A percentile compares a stretch with the other conserved stretches of the same genome.
phyloP scores from a whole-genome alignment of 2,329 filamentous ascomycete genomes.

The Trichoderma cornu-damae region DNA sequence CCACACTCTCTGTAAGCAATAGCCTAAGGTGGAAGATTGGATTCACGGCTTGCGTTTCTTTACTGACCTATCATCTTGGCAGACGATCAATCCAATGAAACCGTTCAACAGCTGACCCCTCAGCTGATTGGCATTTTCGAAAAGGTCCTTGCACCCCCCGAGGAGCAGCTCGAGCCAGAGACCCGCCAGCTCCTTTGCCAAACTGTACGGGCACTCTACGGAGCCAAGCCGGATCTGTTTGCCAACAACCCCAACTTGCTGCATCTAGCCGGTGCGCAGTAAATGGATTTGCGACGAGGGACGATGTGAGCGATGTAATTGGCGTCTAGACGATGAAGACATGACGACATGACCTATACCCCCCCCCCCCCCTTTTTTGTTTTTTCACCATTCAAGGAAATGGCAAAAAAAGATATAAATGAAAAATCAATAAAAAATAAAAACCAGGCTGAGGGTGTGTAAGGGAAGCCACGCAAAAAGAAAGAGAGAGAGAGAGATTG shows the following conservation, averaged over 20 bases:
- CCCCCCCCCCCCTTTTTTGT: no score
- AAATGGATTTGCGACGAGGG: background rate
- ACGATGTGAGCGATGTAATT: background rate
- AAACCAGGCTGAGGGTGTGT: slow-evolving; percentile 13
- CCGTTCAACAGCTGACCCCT: slow-evolving; percentile 64
- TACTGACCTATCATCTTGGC: slow-evolving; percentile 27
- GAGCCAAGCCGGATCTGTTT: slow-evolving; percentile 33
- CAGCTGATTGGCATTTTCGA: slow-evolving; percentile 67
- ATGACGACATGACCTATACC: slow-evolving; percentile 20
- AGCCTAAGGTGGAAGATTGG: no score
- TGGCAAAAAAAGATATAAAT: background rate
- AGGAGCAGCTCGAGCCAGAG: slow-evolving; percentile 70
- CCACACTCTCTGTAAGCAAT: slow-evolving; percentile 69
- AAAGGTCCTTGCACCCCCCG: slow-evolving; percentile 63
- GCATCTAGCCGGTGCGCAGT: slow-evolving; percentile 28
- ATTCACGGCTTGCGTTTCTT: background rate
- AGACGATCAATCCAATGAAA: slow-evolving; percentile 64
- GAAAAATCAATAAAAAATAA: no score
- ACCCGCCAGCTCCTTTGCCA: slow-evolving; percentile 62
- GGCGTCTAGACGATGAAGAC: slow-evolving; percentile 17
- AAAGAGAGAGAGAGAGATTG: no score
- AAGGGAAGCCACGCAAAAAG: background rate
- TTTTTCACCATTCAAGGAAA: slow-evolving; percentile 15
- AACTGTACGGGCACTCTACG: slow-evolving; percentile 50
- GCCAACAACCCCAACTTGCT: slow-evolving; percentile 31